Conservation (phyloP, 2,329 filamentous ascomycete species). For the Alternaria sp. region DNA sequence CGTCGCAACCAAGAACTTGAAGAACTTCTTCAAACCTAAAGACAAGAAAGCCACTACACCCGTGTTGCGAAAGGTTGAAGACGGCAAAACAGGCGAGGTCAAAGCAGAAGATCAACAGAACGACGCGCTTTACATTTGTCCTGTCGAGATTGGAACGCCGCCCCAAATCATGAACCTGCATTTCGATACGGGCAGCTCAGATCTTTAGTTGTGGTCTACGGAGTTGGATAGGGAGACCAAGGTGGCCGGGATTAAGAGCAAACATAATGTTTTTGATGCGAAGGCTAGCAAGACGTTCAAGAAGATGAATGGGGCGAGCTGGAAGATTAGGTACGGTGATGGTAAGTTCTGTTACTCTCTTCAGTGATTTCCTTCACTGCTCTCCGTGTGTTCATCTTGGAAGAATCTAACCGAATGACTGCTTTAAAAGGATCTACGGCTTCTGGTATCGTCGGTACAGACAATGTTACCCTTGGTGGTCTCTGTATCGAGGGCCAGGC, state of each 20-base stretch:
- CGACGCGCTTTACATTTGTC: slow-evolving; percentile 70
- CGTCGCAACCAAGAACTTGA: slow-evolving; percentile 18
- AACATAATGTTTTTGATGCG: slow-evolving; percentile 65
- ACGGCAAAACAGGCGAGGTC: slow-evolving; percentile 58
- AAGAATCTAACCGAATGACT: too few relatives aligned
- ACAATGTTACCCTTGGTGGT: too few relatives aligned
- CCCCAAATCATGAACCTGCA: slow-evolving; percentile 67
- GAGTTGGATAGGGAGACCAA: slow-evolving; percentile 49
- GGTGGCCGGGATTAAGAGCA: slow-evolving; percentile 57
- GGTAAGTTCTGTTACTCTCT: too few relatives aligned
- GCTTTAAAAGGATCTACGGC: too few relatives aligned
- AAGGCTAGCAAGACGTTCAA: slow-evolving; percentile 69
- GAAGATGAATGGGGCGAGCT: slow-evolving; percentile 47
- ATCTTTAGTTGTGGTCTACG: slow-evolving; percentile 65
- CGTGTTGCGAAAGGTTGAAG: slow-evolving; percentile 6
- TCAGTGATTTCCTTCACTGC: too few relatives aligned
- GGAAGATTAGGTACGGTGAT: too few relatives aligned
- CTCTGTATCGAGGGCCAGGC: too few relatives aligned
- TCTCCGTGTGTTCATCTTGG: too few relatives aligned
- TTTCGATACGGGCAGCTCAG: slow-evolving; percentile 75
- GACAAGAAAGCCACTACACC: background rate
- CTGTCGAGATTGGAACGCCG: slow-evolving; percentile 71
- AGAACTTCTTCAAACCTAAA: slow-evolving; percentile 23
- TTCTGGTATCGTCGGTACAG: too few relatives aligned
- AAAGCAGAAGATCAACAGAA: slow-evolving; percentile 71